Base-by-base conservation (phyloP, 108 stramenopile genomes). In the Chaetoceros tenuissimus region DNA sequence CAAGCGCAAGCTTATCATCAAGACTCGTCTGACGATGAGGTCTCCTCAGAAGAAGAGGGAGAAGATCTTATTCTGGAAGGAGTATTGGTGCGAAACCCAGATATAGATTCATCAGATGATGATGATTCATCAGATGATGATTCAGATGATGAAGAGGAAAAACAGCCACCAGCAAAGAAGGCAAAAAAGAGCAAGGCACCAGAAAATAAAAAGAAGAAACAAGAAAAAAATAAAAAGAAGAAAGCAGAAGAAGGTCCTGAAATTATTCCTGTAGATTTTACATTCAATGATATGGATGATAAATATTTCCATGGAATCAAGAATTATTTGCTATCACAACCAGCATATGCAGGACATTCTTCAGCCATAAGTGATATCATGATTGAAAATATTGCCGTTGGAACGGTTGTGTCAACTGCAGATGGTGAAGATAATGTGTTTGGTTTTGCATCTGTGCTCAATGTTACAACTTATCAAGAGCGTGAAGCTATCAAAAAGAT, bases 251-350 rank as follows among this genome's bases (percentile, higher is more conserved):
- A 66, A 31, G 55, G 68, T 53, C 22, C 16, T 2, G 84, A 85
- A 49, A 71, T 75, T 26, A 60, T 85, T 20, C 67, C 76, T 43
- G 83, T 90, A 1, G 85, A 86, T 43, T 90, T 90, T 71, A 78
- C 74, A 48, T 90, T 90, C 64, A 81, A 81, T 54, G 89, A 90
- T 51, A 78, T 87, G 79, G 66, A 82, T 51, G 83, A 86, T 64
- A 75, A 73, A 48, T 90, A 73, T 68, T 90, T 86, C 63, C 78
- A 90, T 58, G 85, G 85, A 0, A 55, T 86, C 56, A 90, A 90
- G 61, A 79, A 77, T 2, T 55, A 85, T 21, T 57, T 90, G 44
- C 46, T 64, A 10, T 63, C 67, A 20, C 69, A 74, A 31, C 62
- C 77, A 0, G 44, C 79, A 28, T 82, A 81, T 63, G 70, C 77